Evolutionary conservation across 352 stramenopile species (phyloP).

Genomic region (Pythium myriotylum): DNA sequence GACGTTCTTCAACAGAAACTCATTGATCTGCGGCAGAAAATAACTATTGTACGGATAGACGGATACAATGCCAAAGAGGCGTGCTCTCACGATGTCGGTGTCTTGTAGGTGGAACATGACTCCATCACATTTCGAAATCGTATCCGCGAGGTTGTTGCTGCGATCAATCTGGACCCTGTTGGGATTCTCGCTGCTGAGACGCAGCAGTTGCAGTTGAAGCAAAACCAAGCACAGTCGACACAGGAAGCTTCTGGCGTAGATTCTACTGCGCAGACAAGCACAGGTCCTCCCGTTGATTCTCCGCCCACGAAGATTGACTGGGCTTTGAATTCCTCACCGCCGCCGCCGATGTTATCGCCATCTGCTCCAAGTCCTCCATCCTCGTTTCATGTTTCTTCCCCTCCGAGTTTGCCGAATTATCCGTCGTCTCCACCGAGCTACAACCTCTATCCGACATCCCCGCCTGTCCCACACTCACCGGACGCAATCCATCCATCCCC

Average conservation of each 20-base stretch:
- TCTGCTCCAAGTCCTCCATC: constrained; percentile 13
- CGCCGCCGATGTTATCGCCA: constrained; percentile 18
- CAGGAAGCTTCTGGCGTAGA: constrained; percentile 35
- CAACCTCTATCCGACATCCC: constrained; percentile 5
- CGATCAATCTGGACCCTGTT: constrained; percentile 67
- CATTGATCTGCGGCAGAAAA: constrained; percentile 45
- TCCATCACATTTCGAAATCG: constrained; percentile 66
- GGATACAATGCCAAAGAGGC: neutral
- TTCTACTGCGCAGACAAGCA: constrained; percentile 19
- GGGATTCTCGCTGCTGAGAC: constrained; percentile 41
- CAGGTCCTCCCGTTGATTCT: constrained; percentile 28
- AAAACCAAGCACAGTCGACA: constrained; percentile 22
- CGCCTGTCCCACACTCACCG: constrained; percentile 15
- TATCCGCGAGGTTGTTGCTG: constrained; percentile 69
- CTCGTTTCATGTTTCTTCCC: constrained; percentile 13
- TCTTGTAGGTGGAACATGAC: constrained; percentile 68
- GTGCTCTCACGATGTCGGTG: neutral
- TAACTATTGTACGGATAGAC: neutral
- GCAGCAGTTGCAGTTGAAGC: constrained; percentile 27
- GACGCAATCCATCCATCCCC: neutral
- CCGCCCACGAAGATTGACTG: neutral
- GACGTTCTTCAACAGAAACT: constrained; percentile 77
- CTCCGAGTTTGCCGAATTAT: neutral
- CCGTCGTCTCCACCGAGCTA: constrained; percentile 16
- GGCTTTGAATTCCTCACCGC: constrained; percentile 2